phyloP scores from a whole-genome alignment of 305 asterid species.

The Vinca major region DNA sequence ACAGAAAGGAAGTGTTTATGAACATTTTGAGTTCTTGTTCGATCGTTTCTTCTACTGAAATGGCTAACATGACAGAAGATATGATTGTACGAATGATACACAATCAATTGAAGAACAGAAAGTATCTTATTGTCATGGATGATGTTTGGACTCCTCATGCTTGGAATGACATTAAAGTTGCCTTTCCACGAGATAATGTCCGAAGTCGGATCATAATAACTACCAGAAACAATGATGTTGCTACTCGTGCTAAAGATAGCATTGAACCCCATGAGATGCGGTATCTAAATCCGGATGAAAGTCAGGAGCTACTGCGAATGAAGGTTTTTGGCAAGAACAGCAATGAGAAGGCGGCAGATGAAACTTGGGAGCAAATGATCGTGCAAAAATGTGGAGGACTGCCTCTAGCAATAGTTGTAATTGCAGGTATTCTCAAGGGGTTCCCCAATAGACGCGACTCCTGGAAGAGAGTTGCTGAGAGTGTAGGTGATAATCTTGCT shows the following conservation, averaged over 20 bases:
- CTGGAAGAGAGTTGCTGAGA: slow-evolving; percentile 20
- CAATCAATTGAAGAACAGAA: slow-evolving; percentile 1
- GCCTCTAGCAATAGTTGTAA: slow-evolving; percentile 4
- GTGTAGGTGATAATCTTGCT: slow-evolving; percentile 1
- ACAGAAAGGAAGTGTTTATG: slow-evolving; percentile 15
- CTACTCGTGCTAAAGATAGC: slow-evolving; percentile 7
- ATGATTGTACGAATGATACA: slow-evolving; percentile 2
- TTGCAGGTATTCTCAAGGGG: slow-evolving; percentile 20
- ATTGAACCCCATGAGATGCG: slow-evolving; percentile 13
- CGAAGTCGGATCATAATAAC: slow-evolving; percentile 17
- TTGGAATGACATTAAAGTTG: slow-evolving; percentile 13
- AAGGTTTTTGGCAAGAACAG: too few relatives aligned
- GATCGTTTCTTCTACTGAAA: background rate
- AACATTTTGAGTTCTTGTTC: slow-evolving; percentile 10
- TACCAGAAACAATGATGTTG: slow-evolving; percentile 15
- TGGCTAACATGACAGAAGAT: slow-evolving; percentile 11
- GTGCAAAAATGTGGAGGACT: background rate
- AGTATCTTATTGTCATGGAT: slow-evolving; percentile 19
- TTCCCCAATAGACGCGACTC: slow-evolving; percentile 1
- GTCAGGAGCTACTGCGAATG: slow-evolving; percentile 13
- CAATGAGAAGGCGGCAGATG: background rate
- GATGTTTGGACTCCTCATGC: slow-evolving; percentile 22
- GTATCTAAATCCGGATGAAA: slow-evolving; percentile 8
- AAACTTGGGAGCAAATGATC: background rate
- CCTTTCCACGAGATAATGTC: slow-evolving; percentile 11